These are phyloP conservation scores for Microbotryum violaceum DNA, from an alignment of 1,284 basidiomycete genomes.

Conservation along the genomic window DNA sequence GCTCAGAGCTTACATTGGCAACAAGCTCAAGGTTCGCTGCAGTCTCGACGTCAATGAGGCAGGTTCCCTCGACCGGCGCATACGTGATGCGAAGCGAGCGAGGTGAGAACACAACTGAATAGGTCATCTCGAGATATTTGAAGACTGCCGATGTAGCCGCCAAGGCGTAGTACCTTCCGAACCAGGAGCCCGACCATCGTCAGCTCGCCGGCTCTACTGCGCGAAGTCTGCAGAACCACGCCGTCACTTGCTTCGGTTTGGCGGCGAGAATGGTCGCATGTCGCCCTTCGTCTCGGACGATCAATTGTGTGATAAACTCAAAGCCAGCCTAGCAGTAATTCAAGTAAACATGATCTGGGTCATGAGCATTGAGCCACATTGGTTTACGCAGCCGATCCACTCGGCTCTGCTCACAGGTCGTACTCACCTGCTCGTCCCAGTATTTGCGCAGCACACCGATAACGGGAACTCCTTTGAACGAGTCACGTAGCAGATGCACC, in stretches of 20 bases:
- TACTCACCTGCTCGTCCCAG: constrained; percentile 27
- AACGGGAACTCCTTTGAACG: constrained; percentile 1
- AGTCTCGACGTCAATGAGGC: constrained; percentile 85
- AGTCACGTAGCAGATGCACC: neutral
- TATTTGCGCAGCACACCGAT: constrained; percentile 16
- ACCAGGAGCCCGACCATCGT: neutral
- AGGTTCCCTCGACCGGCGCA: constrained; percentile 64
- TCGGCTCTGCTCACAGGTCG: no score
- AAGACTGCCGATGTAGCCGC: constrained; percentile 77
- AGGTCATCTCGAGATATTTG: constrained; percentile 60
- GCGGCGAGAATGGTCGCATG: constrained; percentile 9
- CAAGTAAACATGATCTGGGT: neutral
- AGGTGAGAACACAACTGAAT: constrained; percentile 61
- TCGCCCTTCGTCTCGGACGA: constrained; percentile 28
- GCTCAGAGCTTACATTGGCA: constrained; percentile 54
- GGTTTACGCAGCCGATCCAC: neutral
- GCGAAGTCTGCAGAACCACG: neutral
- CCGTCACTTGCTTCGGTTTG: constrained; percentile 9
- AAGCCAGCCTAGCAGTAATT: constrained; percentile 18
- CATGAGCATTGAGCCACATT: neutral
- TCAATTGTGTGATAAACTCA: constrained; percentile 28
- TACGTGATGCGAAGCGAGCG: constrained; percentile 72
- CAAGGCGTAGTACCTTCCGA: constrained; percentile 69
- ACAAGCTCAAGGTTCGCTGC: constrained; percentile 80
- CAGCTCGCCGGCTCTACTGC: neutral